Evolutionary conservation across 2,329 filamentous ascomycete genomes (phyloP), one percentile per base, ranked within the genome.

Genomic region (Diaporthe australafricana): DNA sequence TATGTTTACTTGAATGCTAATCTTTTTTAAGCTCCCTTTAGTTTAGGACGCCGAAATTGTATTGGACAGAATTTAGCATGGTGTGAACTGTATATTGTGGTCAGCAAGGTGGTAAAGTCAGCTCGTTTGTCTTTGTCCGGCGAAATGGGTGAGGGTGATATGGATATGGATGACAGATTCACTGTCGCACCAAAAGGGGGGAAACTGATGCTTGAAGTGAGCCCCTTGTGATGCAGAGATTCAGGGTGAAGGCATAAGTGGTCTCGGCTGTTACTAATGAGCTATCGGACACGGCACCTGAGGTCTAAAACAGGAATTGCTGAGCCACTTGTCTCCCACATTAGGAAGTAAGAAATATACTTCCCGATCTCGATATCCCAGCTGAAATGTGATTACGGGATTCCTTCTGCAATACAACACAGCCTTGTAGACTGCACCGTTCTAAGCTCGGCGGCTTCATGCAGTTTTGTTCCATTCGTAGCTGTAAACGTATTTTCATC

Each of bases 21-120:
- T 25, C 12, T 2, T 1, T 6, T 12, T 20, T 2, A 20, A 60
- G 56, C 56, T 5, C 56, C 56, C 3, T 60, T 60, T 3, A 60
- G 56, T 16, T 9, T 60, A n/a, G 56, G 56, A 42, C 56, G 56
- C 4, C 56, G 35, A 22, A 45, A 30, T 11, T 60, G 56, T 25
- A 45, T 60, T n/a, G 56, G 56, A 5, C 56, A 60, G 56, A 60
- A 60, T 17, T 17, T 60, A 25, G 38, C 56, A 6, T 60, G 56
- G 56, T 42, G 56, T 45, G 56, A 60, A 22, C 56, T 60, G 16
- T 30, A 60, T n/a, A 30, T 60, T 14, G 56, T 22, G 16, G 25
- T 60, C 22, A 27, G 56, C 38, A 38, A 60, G 38, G n/a, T 60
- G 7, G 22, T 60, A 8, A 14, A 38, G 16, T 17, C 20, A 1